A percentile compares a stretch with the other conserved stretches of the same genome.
Conservation (phyloP, 768 basidiomycete species). For the Trametes maxima region DNA sequence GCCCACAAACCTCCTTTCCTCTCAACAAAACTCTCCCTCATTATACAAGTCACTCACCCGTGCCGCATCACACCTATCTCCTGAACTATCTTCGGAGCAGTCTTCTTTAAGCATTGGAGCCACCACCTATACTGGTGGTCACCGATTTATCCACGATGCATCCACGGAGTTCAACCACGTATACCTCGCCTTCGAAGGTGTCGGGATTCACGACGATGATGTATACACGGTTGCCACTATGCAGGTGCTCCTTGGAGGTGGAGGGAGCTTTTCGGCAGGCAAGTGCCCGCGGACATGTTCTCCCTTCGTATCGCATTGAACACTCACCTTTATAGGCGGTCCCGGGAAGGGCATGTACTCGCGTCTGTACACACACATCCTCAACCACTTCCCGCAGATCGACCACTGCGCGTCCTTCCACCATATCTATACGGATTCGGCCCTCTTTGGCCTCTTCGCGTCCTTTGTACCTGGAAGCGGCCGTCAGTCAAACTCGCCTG, state of each 20-base stretch:
- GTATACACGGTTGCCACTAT: conserved; percentile 93
- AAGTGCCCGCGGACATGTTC: conserved; percentile 13
- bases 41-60: conserved; percentile 71
- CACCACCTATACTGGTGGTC: conserved; percentile 83
- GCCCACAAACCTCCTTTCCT: conserved; percentile 58
- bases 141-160: conserved; percentile 63
- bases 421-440: conserved; percentile 94
- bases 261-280: conserved; percentile 95
- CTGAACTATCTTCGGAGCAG: conserved; percentile 21
- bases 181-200: conserved; percentile 90
- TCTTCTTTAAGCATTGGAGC: conserved; percentile 36
- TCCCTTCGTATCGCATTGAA: background rate
- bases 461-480: conserved; percentile 72
- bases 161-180: conserved; percentile 85
- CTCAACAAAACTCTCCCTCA: conserved; percentile 47
- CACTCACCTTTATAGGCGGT: conserved; percentile 56
- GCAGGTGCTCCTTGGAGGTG: conserved; percentile 93
- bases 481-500: conserved; percentile 62
- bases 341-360: conserved; percentile 99
- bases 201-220: conserved; percentile 88
- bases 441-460: conserved; percentile 89
- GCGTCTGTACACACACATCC: conserved; percentile 91
- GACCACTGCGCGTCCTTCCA: conserved; percentile 98
- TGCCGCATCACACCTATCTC: conserved; percentile 69
- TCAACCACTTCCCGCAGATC: conserved; percentile 91